phyloP scores from a whole-genome alignment of 495 filamentous ascomycete species.

The Daldinia caldariorum region DNA sequence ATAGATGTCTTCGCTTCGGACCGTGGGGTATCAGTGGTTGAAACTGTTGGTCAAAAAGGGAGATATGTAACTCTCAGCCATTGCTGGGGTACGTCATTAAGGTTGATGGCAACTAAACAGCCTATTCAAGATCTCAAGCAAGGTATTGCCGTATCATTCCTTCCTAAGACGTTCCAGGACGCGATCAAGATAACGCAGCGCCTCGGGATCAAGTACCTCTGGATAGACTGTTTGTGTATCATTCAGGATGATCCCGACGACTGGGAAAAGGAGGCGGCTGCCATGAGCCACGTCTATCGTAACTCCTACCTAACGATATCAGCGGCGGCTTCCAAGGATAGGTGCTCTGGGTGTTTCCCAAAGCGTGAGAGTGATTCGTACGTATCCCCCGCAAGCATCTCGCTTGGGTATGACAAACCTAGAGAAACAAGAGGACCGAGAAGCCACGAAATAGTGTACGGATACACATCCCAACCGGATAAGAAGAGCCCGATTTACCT shows the following conservation, averaged over 20 bases:
- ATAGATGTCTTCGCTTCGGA: slow-evolving; percentile 25
- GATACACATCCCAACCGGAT: slow-evolving; percentile 6
- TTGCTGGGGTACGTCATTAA: slow-evolving; percentile 31
- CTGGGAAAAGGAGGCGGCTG: slow-evolving; percentile 43
- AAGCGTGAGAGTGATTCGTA: slow-evolving; percentile 24
- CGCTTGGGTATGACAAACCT: slow-evolving; percentile 12
- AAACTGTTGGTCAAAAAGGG: slow-evolving; percentile 16
- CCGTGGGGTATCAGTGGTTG: slow-evolving; percentile 13
- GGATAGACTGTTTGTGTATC: slow-evolving; percentile 53
- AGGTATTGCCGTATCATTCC: slow-evolving; percentile 29
- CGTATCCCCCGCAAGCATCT: slow-evolving; percentile 18
- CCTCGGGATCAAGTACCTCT: slow-evolving; percentile 46
- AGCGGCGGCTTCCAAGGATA: slow-evolving; percentile 30
- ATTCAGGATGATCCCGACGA: slow-evolving; percentile 48
- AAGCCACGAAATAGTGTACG: slow-evolving; percentile 18
- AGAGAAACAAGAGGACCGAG: slow-evolving; percentile 23
- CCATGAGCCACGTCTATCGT: slow-evolving; percentile 46
- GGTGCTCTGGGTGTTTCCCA: slow-evolving; percentile 18
- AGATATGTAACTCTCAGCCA: slow-evolving; percentile 31
- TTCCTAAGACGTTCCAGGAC: slow-evolving; percentile 36
- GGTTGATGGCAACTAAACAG: slow-evolving; percentile 27
- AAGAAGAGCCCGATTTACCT: slow-evolving; percentile 16
- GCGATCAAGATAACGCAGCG: slow-evolving; percentile 28
- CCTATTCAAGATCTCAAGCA: slow-evolving; percentile 19
- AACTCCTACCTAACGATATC: slow-evolving; percentile 43